Evolutionary conservation across 106 monocot species (phyloP), one percentile per base, ranked within the genome.

Genomic region (Vanilla planifolia): DNA sequence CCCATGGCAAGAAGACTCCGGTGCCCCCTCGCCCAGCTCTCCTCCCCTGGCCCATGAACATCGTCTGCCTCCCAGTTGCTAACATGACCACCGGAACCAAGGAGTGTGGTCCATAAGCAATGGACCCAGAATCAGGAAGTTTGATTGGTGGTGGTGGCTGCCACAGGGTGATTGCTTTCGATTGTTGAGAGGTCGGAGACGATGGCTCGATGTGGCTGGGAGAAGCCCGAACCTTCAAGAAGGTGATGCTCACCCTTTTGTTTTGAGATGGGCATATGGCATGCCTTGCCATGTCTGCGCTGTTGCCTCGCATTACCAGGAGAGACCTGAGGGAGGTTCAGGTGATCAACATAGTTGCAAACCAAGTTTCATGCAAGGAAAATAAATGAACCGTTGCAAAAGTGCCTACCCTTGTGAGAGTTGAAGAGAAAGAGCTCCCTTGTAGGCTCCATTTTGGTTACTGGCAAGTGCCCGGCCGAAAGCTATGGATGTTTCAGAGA

Each of bases 221-320:
- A 11, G 81, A 29, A 2, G 88, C 61, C 46, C 84, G 75, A n/a
- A 93, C 92, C 68, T 61, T 84, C 25, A 80, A 66, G 42, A 93
- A 88, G n/a, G 87, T 81, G 66, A 88, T 71, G 70, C 53, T 74
- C 21, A 85, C 82, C 58, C 96, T 80, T 23, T 36, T 58, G 71
- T 81, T 81, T 2, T 76, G 62, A 2, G 96, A 98, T 3, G 91
- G 72, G 70, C 96, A 92, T 22, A 98, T 66, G 0, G 88, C 91
- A 52, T 98, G 96, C 74, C 96, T 75, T n/a, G 96, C 96, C 81
- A 92, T 75, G 61, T 98, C 96, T 6, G 96, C 91, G 9, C 91
- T 98, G 72, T 98, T 91, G 15, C 96, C 96, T 8, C 91, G 91
- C 96, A 98, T 91, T 1, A 98, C 96, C 23, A 98, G 41, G 33